phyloP scores from a whole-genome alignment of 139 green algal species.

The Closterium sp. region DNA sequence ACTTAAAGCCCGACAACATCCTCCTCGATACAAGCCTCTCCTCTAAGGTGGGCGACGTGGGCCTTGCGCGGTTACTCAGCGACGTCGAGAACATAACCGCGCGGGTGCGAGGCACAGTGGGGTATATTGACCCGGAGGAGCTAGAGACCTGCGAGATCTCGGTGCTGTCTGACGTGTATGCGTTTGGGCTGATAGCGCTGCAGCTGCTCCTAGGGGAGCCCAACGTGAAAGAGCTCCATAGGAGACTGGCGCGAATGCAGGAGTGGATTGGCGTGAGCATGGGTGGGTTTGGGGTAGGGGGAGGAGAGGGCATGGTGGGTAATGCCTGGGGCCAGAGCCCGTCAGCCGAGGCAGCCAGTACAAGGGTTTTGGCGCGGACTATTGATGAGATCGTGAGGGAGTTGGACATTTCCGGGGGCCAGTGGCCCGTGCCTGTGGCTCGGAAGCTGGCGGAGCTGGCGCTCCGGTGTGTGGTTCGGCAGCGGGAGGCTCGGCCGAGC shows the following conservation, averaged over 20 bases:
- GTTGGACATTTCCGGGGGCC: background rate
- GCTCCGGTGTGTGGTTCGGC: background rate
- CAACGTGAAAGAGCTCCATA: background rate
- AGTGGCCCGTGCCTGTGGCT: background rate
- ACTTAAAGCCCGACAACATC: conserved; percentile 30
- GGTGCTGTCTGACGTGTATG: conserved; percentile 17
- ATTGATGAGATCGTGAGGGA: conserved; percentile 21
- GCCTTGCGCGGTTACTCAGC: conserved; percentile 5
- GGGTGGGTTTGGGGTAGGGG: background rate
- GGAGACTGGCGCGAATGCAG: background rate
- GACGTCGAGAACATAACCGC: conserved; percentile 10
- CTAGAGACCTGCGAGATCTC: background rate
- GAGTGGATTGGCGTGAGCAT: background rate
- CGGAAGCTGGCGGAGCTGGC: background rate
- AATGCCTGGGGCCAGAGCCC: background rate
- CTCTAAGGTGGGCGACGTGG: conserved; percentile 22
- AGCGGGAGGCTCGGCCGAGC: background rate
- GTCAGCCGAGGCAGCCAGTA: background rate
- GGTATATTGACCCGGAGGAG: conserved; percentile 49
- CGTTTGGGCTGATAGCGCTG: conserved; percentile 35
- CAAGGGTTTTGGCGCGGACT: background rate
- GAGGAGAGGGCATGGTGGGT: background rate
- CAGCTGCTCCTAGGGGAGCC: conserved; percentile 29
- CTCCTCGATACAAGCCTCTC: conserved; percentile 21
- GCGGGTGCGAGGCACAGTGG: conserved; percentile 25